Evolutionary conservation across 169 alveolate species (phyloP), one percentile per base, ranked within the genome.

Genomic region (Plasmodium ovale): DNA sequence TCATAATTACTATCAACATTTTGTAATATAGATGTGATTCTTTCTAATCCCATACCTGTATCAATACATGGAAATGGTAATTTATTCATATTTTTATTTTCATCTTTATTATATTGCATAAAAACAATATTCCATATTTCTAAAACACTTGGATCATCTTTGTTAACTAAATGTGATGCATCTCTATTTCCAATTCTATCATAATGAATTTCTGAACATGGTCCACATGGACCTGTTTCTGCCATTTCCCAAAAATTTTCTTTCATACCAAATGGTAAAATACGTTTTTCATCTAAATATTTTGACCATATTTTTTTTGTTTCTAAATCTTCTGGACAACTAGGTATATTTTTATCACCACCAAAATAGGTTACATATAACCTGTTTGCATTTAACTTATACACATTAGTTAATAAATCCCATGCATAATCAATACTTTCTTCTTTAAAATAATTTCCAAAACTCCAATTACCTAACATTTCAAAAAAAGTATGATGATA

Each of bases 181-280:
- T 97, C 98, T 2, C 99, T 92, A 39, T 94, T 94, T 0, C 98
- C 98, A 44, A 95, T 74, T 54, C 97, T 92, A 87, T 97, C 99
- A 87, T 93, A 97, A 94, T 97, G 99, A 31, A 97, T 95, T 89
- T 97, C 99, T n/a, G 98, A 90, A 89, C 99, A 97, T 1, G 99
- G 99, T 10, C 99, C 99, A 67, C 99, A 97, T 9, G 99, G 99
- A 23, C 99, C 99, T 2, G 98, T 96, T 77, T 97, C 99, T 1
- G 98, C 99, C 99, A 97, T 97, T 94, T 97, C 99, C 99, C 99
- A 97, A 94, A 97, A 97, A 91, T 97, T 97, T 27, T 97, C 99
- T 74, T 96, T 95, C 89, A 91, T 72, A 1, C 98, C 97, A 73
- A 96, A 96, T 16, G 98, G 98, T 68, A 94, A 54, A n/a, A 88